Evolutionary conservation across 2,329 filamentous ascomycete species (phyloP).

Genomic region (Chrysosporium queenslandicum): DNA sequence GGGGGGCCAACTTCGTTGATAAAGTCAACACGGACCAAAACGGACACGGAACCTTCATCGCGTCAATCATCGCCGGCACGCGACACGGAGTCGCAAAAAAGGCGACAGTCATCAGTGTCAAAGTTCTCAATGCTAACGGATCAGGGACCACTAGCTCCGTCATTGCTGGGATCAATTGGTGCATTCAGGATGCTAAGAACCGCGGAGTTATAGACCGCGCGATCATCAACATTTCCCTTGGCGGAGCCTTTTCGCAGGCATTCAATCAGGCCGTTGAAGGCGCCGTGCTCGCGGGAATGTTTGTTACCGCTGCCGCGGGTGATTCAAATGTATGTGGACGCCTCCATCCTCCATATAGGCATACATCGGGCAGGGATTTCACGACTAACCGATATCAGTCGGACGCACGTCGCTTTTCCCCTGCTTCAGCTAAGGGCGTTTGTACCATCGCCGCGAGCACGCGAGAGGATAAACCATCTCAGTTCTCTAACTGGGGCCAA

Average conservation of each 20-base stretch:
- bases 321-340: conserved; percentile 24
- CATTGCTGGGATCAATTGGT: conserved; percentile 41
- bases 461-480: conserved; percentile 26
- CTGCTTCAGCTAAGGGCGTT: conserved; percentile 31
- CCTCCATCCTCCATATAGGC: neutral
- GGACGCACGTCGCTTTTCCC: conserved; percentile 29
- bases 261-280: conserved; percentile 32
- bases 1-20: conserved; percentile 27
- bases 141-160: conserved; percentile 39
- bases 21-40: conserved; percentile 19
- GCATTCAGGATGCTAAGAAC: conserved; percentile 24
- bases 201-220: conserved; percentile 23
- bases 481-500: conserved; percentile 34
- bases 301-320: conserved; percentile 34
- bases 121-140: conserved; percentile 39
- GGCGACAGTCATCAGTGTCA: conserved; percentile 39
- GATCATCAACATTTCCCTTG: conserved; percentile 30
- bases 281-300: conserved; percentile 30
- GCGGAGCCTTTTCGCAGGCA: conserved; percentile 28
- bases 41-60: conserved; percentile 34
- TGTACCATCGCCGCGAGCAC: conserved; percentile 36
- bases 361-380: neutral
- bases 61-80: conserved; percentile 28
- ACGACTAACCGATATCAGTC: neutral
- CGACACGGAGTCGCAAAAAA: conserved; percentile 32